phyloP scores from a whole-genome alignment of 352 stramenopile species.

The Pelagophyceae sp. region DNA sequence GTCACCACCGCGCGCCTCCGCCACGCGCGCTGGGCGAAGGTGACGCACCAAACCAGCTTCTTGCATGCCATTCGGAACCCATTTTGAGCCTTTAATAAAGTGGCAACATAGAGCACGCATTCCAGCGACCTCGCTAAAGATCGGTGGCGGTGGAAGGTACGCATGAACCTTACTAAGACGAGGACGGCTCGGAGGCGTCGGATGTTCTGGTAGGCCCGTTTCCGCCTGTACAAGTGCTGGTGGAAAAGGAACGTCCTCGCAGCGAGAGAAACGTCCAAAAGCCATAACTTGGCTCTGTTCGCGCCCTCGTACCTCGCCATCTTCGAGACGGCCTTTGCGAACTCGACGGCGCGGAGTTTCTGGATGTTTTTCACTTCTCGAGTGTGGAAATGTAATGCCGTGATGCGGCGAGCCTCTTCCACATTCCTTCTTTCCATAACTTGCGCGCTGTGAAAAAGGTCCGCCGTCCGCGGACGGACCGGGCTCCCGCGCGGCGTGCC shows the following conservation, averaged over 20 bases:
- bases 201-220: background rate
- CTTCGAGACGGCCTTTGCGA: background rate
- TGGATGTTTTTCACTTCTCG: too few relatives aligned
- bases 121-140: background rate
- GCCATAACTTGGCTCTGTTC: background rate
- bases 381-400: too few relatives aligned
- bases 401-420: too few relatives aligned
- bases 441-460: too few relatives aligned
- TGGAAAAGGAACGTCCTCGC: background rate
- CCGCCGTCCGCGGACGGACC: too few relatives aligned
- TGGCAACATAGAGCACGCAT: background rate
- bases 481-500: too few relatives aligned
- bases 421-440: too few relatives aligned
- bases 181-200: background rate
- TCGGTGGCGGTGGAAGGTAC: background rate
- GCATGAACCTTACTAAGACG: background rate
- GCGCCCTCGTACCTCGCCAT: background rate
- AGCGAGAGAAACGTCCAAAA: background rate
- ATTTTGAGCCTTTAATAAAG: background rate
- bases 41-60: background rate
- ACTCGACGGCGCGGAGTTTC: background rate
- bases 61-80: conserved; percentile 10
- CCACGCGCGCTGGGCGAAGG: background rate
- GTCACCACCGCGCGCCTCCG: too few relatives aligned
- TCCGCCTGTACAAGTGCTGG: background rate